Evolutionary conservation across 78 protist genomes (phyloP).

Genomic region (Polysphondylium violaceum): DNA sequence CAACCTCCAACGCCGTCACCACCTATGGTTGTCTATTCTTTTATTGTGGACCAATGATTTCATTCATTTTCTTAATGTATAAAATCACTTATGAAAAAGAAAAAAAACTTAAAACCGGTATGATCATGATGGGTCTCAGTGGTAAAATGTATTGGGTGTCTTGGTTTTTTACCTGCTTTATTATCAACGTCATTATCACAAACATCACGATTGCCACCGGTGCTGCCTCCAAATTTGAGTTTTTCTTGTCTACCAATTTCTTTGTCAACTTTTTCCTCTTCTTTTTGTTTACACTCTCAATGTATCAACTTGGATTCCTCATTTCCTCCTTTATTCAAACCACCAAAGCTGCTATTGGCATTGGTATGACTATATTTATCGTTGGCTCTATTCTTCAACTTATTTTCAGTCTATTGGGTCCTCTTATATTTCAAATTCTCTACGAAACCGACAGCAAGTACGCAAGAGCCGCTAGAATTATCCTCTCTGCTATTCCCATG

Average conservation of each 20-base stretch:
- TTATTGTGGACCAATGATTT: constrained; percentile 74
- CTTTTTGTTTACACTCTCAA: constrained; percentile 26
- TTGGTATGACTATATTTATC: constrained; percentile 73
- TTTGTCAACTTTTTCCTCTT: constrained; percentile 36
- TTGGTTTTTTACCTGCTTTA: constrained; percentile 57
- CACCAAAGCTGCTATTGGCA: constrained; percentile 73
- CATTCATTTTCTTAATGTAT: constrained; percentile 47
- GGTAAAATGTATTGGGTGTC: constrained; percentile 65
- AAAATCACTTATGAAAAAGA: constrained; percentile 70
- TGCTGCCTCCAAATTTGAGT: constrained; percentile 41
- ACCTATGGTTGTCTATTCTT: constrained; percentile 59
- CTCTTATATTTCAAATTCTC: constrained; percentile 24
- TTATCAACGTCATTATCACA: constrained; percentile 11
- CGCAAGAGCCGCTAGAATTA: constrained; percentile 20
- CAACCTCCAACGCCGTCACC: not conserved
- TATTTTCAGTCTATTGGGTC: constrained; percentile 46
- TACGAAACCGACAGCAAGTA: constrained; percentile 12
- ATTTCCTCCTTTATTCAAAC: constrained; percentile 35
- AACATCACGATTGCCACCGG: constrained; percentile 61
- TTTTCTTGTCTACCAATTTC: constrained; percentile 63
- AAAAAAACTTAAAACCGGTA: constrained; percentile 43
- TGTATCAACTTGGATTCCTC: constrained; percentile 63
- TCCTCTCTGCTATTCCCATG: constrained; percentile 49
- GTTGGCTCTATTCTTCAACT: constrained; percentile 64
- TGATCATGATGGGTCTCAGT: constrained; percentile 79